phyloP scores from a whole-genome alignment of 2,329 filamentous ascomycete genomes.

The Fusarium chaquense region DNA sequence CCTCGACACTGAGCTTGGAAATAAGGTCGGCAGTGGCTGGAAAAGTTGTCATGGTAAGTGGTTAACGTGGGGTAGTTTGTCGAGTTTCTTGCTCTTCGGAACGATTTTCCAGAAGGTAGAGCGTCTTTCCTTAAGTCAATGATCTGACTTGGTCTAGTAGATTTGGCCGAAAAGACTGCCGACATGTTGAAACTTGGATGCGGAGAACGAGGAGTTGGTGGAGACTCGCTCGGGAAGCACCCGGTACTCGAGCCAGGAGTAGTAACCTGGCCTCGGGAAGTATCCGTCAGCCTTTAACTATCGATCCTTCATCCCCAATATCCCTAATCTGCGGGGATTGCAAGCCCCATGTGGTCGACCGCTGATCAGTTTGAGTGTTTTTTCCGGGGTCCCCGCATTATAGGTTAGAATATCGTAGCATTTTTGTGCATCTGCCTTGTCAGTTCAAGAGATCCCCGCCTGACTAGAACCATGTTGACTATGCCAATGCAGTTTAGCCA shows the following conservation, averaged over 20 bases:
- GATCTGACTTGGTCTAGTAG: accelerated
- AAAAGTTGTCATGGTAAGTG: background rate
- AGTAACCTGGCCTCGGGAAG: background rate
- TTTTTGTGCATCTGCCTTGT: background rate
- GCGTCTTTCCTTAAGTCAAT: background rate
- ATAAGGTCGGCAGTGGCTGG: background rate
- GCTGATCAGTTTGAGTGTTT: background rate
- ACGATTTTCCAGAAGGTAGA: too few species aligned
- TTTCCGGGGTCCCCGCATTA: background rate
- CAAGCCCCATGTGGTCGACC: background rate
- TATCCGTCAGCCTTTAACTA: background rate
- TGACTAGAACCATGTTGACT: background rate
- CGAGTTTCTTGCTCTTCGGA: background rate
- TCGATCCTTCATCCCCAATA: too few species aligned
- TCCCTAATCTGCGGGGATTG: background rate
- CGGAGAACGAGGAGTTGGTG: background rate
- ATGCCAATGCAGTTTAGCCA: background rate
- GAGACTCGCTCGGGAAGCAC: background rate
- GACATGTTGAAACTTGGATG: background rate
- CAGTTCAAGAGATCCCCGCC: background rate
- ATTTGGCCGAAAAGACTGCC: background rate
- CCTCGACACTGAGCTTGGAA: background rate
- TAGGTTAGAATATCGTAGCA: background rate
- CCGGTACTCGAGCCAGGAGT: background rate
- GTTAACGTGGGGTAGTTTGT: background rate